A percentile compares a stretch with the other conserved stretches of the same genome.
Conservation (phyloP, 1,139 yeast species). For the Hanseniaspora uvarum region DNA sequence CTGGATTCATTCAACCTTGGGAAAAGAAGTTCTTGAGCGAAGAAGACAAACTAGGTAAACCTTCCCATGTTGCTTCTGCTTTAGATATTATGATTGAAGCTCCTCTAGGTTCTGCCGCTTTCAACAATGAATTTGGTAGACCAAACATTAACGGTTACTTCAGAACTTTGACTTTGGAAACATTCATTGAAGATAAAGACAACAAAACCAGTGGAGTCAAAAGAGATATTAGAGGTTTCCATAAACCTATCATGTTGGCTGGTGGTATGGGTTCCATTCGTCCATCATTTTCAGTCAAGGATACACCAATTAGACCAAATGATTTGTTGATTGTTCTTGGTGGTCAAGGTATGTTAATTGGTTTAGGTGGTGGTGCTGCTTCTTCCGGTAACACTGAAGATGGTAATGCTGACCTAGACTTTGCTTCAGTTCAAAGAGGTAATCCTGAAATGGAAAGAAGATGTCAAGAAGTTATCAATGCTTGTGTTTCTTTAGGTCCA, state of each 20-base stretch:
- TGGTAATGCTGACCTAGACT: conserved; percentile 89
- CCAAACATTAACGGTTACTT: conserved; percentile 96
- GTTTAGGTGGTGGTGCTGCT: conserved; percentile 99
- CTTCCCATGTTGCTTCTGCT: conserved; percentile 84
- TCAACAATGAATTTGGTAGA: conserved; percentile 97
- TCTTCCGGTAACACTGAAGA: conserved; percentile 92
- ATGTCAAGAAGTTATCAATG: conserved; percentile 94
- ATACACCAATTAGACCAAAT: conserved; percentile 82
- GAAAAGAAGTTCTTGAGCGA: conserved; percentile 39
- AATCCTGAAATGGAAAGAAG: conserved; percentile 99
- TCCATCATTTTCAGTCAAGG: conserved; percentile 84
- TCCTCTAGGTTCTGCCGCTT: conserved; percentile 95
- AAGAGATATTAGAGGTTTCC: conserved; percentile 81
- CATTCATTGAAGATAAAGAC: conserved; percentile 51
- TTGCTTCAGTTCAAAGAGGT: conserved; percentile 98
- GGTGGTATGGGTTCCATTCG: conserved; percentile 98
- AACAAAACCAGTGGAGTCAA: conserved; percentile 37
- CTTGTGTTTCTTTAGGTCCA: conserved; percentile 76
- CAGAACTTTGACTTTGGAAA: conserved; percentile 69
- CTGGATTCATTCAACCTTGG: conserved; percentile 87
- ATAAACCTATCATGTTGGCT: conserved; percentile 97
- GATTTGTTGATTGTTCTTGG: conserved; percentile 88
- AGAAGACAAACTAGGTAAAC: conserved; percentile 61
- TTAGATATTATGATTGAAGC: conserved; percentile 95
- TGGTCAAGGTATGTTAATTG: conserved; percentile 98